phyloP scores from a whole-genome alignment of 2,329 filamentous ascomycete genomes.

The Neonectria hederae region DNA sequence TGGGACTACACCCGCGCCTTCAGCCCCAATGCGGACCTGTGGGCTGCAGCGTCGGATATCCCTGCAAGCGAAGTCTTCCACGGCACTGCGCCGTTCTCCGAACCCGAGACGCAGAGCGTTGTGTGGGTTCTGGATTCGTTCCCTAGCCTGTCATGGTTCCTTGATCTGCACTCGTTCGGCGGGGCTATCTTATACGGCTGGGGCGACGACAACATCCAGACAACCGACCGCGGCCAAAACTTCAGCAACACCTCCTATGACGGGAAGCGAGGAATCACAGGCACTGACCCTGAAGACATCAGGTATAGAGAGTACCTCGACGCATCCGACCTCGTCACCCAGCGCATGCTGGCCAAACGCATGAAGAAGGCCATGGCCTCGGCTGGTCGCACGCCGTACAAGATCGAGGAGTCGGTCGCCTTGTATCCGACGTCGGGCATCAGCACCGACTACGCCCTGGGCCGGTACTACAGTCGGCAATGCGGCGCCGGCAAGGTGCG shows the following conservation, averaged over 20 bases:
- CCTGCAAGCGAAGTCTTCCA: conserved; percentile 60
- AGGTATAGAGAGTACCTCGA: conserved; percentile 59
- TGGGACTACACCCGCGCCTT: conserved; percentile 63
- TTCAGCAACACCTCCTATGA: conserved; percentile 64
- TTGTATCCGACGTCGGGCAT: conserved; percentile 58
- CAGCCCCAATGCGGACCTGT: conserved; percentile 48
- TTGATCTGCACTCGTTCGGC: conserved; percentile 66
- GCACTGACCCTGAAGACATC: conserved; percentile 45
- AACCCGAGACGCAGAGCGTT: conserved; percentile 65
- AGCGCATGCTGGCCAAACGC: conserved; percentile 45
- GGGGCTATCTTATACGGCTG: conserved; percentile 64
- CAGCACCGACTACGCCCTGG: conserved; percentile 58
- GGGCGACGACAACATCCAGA: conserved; percentile 65
- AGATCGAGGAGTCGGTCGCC: conserved; percentile 49
- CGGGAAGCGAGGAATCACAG: conserved; percentile 58
- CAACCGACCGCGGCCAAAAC: conserved; percentile 55
- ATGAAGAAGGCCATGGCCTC: conserved; percentile 53
- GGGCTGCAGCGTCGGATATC: conserved; percentile 48
- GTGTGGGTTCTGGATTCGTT: conserved; percentile 62
- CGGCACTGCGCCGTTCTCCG: conserved; percentile 61
- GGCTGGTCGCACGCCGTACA: conserved; percentile 50
- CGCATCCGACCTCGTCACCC: conserved; percentile 47
- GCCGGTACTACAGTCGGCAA: conserved; percentile 50
- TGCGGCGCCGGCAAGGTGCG: conserved; percentile 52
- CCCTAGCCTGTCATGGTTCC: conserved; percentile 62